Evolutionary conservation across 1,284 basidiomycete genomes (phyloP), one percentile per base, ranked within the genome.

Genomic region (Apiotrichum veenhuisii): DNA sequence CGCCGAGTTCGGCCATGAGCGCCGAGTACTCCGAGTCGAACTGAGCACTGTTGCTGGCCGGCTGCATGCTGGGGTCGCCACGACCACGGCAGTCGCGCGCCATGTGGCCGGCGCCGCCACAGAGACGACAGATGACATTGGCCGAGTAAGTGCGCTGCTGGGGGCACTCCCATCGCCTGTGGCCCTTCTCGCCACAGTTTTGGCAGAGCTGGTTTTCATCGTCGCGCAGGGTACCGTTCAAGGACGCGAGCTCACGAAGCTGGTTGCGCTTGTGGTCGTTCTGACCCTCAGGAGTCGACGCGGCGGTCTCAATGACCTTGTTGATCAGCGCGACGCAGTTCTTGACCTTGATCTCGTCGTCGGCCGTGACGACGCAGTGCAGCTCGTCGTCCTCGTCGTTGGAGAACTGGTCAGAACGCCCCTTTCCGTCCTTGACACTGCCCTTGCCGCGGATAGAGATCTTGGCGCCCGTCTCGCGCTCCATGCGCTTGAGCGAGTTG

Each of bases 211-310:
- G 96, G 72, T 98, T 98, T 80, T 99, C 96, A 76, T 98, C 96
- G 73, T 99, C 96, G 67, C 96, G 91, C 57, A 99, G 86, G 26
- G 96, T 99, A 77, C 96, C 96, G 75, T 99, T 99, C 53, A 99
- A 81, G 20, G 94, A 92, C 17, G 96, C 96, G 33, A 99, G 84
- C 76, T 99, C 96, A 66, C 96, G 91, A 49, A 99, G 85, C 79
- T 99, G 96, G 75, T 95, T 98, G 52, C 96, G 88, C 78, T 99
- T 99, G 81, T 99, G 96, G 73, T 98, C 95, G 74, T 99, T 99
- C 79, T 98, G 92, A 38, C 93, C 94, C 81, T 99, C 96, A 1
- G 96, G 96, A 4, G 94, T 97, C 22, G 94, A 98, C 5, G 96
- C 96, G 56, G 96, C 94, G 26, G 95, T 98, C 78, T 98, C 96